phyloP scores from a whole-genome alignment of 352 stramenopile genomes.

The Globisporangium rhizosaccharum region DNA sequence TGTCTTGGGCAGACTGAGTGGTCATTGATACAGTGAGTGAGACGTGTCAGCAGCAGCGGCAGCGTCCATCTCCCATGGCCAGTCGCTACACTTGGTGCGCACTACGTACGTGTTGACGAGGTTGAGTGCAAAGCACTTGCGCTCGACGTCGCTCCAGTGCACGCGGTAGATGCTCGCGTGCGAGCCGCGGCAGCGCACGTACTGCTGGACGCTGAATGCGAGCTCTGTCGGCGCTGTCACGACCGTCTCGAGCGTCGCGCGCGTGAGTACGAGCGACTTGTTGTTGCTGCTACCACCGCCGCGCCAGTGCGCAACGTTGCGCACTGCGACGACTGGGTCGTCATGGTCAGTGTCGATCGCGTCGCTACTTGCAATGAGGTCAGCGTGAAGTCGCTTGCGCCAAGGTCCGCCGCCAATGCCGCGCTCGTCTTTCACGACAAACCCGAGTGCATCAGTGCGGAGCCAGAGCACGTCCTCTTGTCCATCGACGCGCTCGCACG shows the following conservation, averaged over 20 bases:
- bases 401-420: conserved; percentile 23
- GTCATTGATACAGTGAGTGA: too few relatives aligned
- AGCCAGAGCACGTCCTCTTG: conserved; percentile 61
- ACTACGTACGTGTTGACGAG: conserved; percentile 59
- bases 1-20: too few relatives aligned
- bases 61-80: neutral
- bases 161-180: conserved; percentile 70
- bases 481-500: conserved; percentile 48
- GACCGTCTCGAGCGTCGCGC: conserved; percentile 47
- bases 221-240: conserved; percentile 51
- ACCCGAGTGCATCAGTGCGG: conserved; percentile 34
- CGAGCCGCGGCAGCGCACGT: conserved; percentile 59
- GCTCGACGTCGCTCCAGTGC: conserved; percentile 43
- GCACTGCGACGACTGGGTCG: conserved; percentile 51
- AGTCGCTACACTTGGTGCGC: neutral
- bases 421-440: conserved; percentile 47
- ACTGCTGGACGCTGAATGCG: conserved; percentile 62
- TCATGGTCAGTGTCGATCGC: conserved; percentile 10
- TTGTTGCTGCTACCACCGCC: conserved; percentile 27
- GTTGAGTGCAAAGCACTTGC: conserved; percentile 67
- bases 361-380: conserved; percentile 20
- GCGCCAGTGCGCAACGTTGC: conserved; percentile 53
- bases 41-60: neutral
- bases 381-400: conserved; percentile 50
- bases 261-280: conserved; percentile 59